Evolutionary conservation across 768 basidiomycete species (phyloP), one percentile per base, ranked within the genome.

Genomic region (Lactarius pseudohatsudake): DNA sequence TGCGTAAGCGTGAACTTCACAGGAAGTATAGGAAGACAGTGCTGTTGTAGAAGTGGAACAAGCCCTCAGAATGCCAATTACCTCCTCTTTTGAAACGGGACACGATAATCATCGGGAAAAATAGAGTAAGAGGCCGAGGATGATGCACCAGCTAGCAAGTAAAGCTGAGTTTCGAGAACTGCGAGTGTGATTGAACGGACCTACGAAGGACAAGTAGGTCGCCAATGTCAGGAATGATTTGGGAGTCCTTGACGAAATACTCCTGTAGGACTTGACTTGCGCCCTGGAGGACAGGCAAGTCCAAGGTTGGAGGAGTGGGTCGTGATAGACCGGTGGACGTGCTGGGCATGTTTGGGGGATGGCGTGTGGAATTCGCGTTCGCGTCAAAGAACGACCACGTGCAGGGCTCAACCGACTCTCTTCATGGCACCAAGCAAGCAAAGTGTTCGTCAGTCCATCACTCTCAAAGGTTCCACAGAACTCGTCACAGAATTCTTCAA

Each of bases 401-500:
- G 60, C 61, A 20, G 4, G 11, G 38, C 13, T 15, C 20, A 28
- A 20, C 43, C n/a, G 8, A 45, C 32, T 38, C n/a, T 61, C 20
- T 59, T 58, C 16, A 41, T 82, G 81, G 75, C 79, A 18, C 72
- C 73, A 18, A 82, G 80, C 1, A 80, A 79, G 66, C 81, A 82
- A 73, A 80, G 79, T 4, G 77, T 80, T 26, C 86, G 86, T 53
- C 89, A 91, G 68, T 87, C 90, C 4, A 96, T 98, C 71, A 96
- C 93, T 0, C 89, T 99, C 77, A 97, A 98, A 74, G 97, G 97
- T 2, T 96, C 94, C 0, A 94, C 94, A 2, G 84, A 86, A 47
- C 83, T 98, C 22, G 96, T 98, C 64, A 96, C 94, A 0, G 97
- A 99, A 73, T 98, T 99, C 83, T 98, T 99, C 84, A 98, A 98